Conservation (phyloP, 148 eudicot genomes). For the Rhododendron molle region DNA sequence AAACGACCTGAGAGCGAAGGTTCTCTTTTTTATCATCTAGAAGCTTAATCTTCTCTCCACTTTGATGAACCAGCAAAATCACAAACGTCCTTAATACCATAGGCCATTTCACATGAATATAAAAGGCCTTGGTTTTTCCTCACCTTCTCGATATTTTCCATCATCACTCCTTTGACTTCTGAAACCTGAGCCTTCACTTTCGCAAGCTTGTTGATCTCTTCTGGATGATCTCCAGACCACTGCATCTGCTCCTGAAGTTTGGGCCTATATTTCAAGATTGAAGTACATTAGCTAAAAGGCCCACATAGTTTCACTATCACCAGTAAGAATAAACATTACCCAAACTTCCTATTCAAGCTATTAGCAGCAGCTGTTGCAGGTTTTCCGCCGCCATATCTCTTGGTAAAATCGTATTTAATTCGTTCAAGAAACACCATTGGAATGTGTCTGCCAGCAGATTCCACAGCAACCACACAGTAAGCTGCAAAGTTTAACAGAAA, state of each 20-base stretch:
- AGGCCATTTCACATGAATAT: background rate
- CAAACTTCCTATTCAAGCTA: slow-evolving; percentile 72
- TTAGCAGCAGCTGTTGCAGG: slow-evolving; percentile 65
- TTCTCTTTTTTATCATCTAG: no score
- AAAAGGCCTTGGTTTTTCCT: background rate
- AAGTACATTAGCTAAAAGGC: background rate
- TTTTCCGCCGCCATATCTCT: slow-evolving; percentile 70
- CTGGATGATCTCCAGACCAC: slow-evolving; percentile 51
- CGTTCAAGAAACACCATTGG: slow-evolving; percentile 71
- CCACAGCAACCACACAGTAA: slow-evolving; percentile 81
- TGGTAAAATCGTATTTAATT: slow-evolving; percentile 66
- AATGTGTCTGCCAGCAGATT: slow-evolving; percentile 71
- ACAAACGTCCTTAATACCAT: no score
- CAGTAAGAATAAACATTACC: slow-evolving; percentile 31
- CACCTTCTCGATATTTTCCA: slow-evolving; percentile 47
- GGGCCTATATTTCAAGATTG: slow-evolving; percentile 32
- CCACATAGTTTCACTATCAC: background rate
- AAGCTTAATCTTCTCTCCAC: no score
- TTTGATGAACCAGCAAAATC: no score
- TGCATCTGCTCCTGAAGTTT: slow-evolving; percentile 62
- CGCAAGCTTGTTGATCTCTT: slow-evolving; percentile 51
- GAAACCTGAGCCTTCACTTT: slow-evolving; percentile 22
- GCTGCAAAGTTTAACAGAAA: slow-evolving; percentile 33
- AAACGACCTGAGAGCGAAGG: no score
- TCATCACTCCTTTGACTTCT: no score